Evolutionary conservation across 2,329 filamentous ascomycete genomes (phyloP).

Genomic region (Conoideocrella luteorostrata): DNA sequence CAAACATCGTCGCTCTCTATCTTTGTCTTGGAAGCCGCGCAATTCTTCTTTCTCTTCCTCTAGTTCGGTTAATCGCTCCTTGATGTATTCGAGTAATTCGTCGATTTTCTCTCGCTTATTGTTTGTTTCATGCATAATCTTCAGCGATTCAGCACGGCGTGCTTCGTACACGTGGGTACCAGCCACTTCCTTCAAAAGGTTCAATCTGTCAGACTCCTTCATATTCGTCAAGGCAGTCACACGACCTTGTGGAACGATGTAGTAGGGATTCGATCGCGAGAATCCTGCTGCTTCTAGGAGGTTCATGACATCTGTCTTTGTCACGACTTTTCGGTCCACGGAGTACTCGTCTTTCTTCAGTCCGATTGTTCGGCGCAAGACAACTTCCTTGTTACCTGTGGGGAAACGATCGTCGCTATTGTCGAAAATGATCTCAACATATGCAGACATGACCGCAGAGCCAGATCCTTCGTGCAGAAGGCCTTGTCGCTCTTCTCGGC

Average conservation of each 20-base stretch:
- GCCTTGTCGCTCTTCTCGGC: constrained; percentile 89
- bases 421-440: constrained; percentile 98
- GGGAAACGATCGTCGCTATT: constrained; percentile 94
- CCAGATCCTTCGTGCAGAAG: constrained; percentile 97
- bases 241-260: constrained; percentile 95
- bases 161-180: constrained; percentile 96
- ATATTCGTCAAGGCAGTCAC: constrained; percentile 96
- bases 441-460: constrained; percentile 98
- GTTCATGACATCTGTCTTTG: constrained; percentile 90
- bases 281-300: constrained; percentile 94
- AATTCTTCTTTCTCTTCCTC: constrained; percentile 98
- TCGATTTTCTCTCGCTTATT: constrained; percentile 94
- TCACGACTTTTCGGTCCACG: constrained; percentile 92
- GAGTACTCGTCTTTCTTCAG: constrained; percentile 99
- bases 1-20: constrained; percentile 82
- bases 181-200: constrained; percentile 92
- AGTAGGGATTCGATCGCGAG: constrained; percentile 95
- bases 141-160: constrained; percentile 81
- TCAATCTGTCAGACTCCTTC: constrained; percentile 89
- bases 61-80: constrained; percentile 78
- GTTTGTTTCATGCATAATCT: constrained; percentile 95
- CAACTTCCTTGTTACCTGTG: constrained; percentile 83
- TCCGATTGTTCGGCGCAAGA: constrained; percentile 88
- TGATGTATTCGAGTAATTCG: constrained; percentile 84
- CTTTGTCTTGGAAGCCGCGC: constrained; percentile 88